These are phyloP conservation scores for Leccinum fibrillosum DNA, from an alignment of 768 basidiomycete genomes.

Conservation along the genomic window DNA sequence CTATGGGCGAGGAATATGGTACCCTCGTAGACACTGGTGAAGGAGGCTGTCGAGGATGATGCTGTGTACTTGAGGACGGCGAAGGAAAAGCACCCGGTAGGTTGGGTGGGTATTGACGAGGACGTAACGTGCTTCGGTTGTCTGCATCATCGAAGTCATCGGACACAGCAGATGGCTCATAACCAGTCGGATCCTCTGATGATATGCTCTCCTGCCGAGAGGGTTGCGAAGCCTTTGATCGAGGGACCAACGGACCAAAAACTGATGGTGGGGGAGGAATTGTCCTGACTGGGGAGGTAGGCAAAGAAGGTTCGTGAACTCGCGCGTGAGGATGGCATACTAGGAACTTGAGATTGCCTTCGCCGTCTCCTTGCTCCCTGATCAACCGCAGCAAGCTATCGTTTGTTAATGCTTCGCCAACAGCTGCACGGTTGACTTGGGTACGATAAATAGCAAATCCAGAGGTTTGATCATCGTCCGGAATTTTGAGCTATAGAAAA, in stretches of 20 bases:
- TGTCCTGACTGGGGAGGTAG: conserved; percentile 41
- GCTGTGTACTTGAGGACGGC: conserved; percentile 38
- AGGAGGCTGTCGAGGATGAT: conserved; percentile 37
- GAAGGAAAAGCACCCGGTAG: conserved; percentile 26
- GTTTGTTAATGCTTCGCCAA: conserved; percentile 69
- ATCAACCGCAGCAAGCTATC: conserved; percentile 73
- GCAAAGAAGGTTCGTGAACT: conserved; percentile 51
- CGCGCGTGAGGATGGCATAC: conserved; percentile 63
- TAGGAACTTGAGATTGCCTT: conserved; percentile 81
- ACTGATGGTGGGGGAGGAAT: conserved; percentile 50
- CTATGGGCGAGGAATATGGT: conserved; percentile 19
- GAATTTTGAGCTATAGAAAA: conserved; percentile 61
- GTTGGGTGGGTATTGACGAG: conserved; percentile 33
- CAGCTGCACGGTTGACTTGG: conserved; percentile 75
- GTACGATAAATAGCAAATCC: conserved; percentile 83
- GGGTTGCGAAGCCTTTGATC: conserved; percentile 42
- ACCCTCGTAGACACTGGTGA: conserved; percentile 32
- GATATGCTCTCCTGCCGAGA: conserved; percentile 71
- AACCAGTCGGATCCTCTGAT: conserved; percentile 62
- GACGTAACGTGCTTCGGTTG: conserved; percentile 43
- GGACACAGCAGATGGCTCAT: conserved; percentile 55
- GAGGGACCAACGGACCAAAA: conserved; percentile 49
- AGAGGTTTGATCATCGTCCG: conserved; percentile 72
- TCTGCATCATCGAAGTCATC: conserved; percentile 62
- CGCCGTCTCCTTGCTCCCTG: conserved; percentile 66